Percentiles rank a stretch among this genome's conserved stretches.
phyloP scores from a whole-genome alignment of 306 rosid genomes.

The Hylodesmum podocarpum region DNA sequence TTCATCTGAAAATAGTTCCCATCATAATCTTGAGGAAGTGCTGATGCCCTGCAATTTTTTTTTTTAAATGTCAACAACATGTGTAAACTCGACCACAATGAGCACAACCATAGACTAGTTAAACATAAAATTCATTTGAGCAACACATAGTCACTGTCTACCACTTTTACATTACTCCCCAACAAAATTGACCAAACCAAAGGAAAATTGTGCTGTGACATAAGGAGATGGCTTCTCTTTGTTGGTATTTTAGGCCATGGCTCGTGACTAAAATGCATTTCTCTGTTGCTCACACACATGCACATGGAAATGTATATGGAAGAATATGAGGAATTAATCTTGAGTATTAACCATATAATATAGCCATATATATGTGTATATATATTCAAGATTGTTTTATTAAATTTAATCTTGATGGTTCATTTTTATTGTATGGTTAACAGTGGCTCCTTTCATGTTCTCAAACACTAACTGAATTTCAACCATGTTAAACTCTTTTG shows the following conservation, averaged over 20 bases:
- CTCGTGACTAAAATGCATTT: neutral
- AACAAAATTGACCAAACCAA: neutral
- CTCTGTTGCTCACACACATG: neutral
- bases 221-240: neutral
- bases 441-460: neutral
- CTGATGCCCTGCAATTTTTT: constrained; percentile 56
- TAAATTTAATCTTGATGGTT: neutral
- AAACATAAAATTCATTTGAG: neutral
- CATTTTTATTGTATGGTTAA: neutral
- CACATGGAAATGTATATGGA: neutral
- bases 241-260: neutral
- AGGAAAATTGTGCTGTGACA: neutral
- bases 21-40: constrained; percentile 57
- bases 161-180: neutral
- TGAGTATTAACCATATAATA: neutral
- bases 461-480: neutral
- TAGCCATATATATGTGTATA: neutral
- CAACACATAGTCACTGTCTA: neutral
- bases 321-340: neutral
- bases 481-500: neutral
- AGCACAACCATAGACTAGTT: neutral
- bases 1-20: constrained; percentile 67
- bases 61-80: neutral
- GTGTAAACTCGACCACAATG: neutral
- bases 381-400: neutral